Evolutionary conservation across 306 rosid species (phyloP), one percentile per base, ranked within the genome.

Genomic region (Cyamopsis tetragonoloba): DNA sequence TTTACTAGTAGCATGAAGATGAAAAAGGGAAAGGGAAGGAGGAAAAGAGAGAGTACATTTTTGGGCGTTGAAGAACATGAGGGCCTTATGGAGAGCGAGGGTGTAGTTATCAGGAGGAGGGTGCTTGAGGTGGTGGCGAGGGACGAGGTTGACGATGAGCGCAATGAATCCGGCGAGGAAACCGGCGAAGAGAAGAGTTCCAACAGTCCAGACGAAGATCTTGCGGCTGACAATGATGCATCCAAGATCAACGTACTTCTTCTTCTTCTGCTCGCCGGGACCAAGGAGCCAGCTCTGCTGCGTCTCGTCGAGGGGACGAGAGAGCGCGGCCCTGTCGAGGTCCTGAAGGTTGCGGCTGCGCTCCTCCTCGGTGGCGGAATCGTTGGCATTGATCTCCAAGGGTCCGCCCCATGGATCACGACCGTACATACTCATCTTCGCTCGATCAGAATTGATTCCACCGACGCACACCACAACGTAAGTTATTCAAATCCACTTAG

Each of bases 371-470:
- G 93, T 89, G 49, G 96, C 91, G 0, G 96, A 89, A 56, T 89
- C 96, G 4, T 90, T 91, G 1, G 87, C 62, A 64, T 89, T 73
- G 9, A 89, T 89, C 89, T 89, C 96, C 64, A 89, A 59, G 8
- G 96, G 91, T 0, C 95, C 93, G 0, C 96, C 96, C 96, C 96
- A 89, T 2, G 96, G 96, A 78, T 89, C 96, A 81, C 96, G 73
- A 1, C 93, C 93, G 79, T 82, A 89, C 96, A 89, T 85, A 38
- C 79, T 84, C 70, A 50, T 75, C 55, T 32, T 31, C 2, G 4
- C n/a, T n/a, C n/a, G n/a, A n/a, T n/a, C n/a, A n/a, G n/a, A n/a
- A n/a, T n/a, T n/a, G n/a, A n/a, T n/a, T n/a, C n/a, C n/a, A n/a
- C n/a, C n/a, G n/a, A n/a, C n/a, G n/a, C n/a, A n/a, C n/a, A n/a